Conservation (phyloP, 805 yeast species). For the Yarrowia yakushimensis region DNA sequence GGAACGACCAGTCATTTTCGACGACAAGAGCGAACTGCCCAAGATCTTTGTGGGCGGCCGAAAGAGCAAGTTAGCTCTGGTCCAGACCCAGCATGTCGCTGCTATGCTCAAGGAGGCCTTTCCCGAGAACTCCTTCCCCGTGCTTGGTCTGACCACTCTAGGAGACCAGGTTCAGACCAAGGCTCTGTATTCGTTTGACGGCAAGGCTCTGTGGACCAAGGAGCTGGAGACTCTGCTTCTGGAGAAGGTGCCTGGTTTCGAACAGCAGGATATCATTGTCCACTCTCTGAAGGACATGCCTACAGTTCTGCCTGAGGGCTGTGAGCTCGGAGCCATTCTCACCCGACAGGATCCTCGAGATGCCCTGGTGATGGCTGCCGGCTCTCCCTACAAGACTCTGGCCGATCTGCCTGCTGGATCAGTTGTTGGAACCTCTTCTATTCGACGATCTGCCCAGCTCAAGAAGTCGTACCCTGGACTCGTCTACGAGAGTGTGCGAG, state of each 20-base stretch:
- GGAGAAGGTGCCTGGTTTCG: conserved; percentile 52
- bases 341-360: conserved; percentile 91
- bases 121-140: conserved; percentile 67
- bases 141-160: conserved; percentile 75
- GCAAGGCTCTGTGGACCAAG: conserved; percentile 94
- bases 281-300: conserved; percentile 93
- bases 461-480: conserved; percentile 73
- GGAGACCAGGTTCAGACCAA: conserved; percentile 85
- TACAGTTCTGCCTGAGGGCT: conserved; percentile 82
- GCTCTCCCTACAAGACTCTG: conserved; percentile 59
- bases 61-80: conserved; percentile 80
- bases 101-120: conserved; percentile 53
- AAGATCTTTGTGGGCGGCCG: conserved; percentile 71
- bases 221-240: conserved; percentile 80
- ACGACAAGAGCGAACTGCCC: conserved; percentile 26
- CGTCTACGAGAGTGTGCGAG: conserved; percentile 79
- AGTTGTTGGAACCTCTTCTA: conserved; percentile 90
- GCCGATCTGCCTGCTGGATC: conserved; percentile 79
- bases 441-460: conserved; percentile 90
- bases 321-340: conserved; percentile 81
- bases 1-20: conserved; percentile 20
- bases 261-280: conserved; percentile 78
- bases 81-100: conserved; percentile 75
- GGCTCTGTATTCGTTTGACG: conserved; percentile 93
- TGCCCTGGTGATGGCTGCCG: conserved; percentile 72